These are phyloP conservation scores for Thalassia testudinum DNA, from an alignment of 116 monocot species.

Conservation along the genomic window DNA sequence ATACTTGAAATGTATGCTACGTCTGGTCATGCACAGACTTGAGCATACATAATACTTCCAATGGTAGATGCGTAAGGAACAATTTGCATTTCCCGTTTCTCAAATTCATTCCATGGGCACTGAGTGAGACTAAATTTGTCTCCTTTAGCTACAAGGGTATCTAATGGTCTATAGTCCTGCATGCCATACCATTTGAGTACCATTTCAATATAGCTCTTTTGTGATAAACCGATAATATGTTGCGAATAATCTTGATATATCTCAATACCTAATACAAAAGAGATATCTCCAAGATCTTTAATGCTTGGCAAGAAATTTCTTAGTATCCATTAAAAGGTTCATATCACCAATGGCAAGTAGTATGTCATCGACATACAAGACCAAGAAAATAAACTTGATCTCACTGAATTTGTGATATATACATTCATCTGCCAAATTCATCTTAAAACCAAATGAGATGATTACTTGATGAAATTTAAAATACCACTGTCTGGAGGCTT, in stretches of 20 bases:
- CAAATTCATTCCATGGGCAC: neutral
- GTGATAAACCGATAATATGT: neutral
- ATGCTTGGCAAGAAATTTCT: neutral
- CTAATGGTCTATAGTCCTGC: neutral
- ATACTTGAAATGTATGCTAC: conserved; percentile 1
- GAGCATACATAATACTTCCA: conserved; percentile 5
- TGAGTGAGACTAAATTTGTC: neutral
- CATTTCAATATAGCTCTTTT: conserved; percentile 6
- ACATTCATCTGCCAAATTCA: conserved; percentile 3
- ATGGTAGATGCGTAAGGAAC: conserved; percentile 2
- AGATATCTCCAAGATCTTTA: conserved; percentile 1
- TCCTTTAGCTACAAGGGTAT: neutral
- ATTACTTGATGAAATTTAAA: conserved; percentile 6
- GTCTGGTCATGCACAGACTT: conserved; percentile 1
- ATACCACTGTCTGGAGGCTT: conserved; percentile 4
- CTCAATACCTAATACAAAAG: neutral
- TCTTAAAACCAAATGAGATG: neutral
- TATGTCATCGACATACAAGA: conserved; percentile 4
- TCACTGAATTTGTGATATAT: conserved; percentile 3
- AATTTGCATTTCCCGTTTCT: neutral
- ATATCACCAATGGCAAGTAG: neutral
- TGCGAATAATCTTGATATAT: neutral
- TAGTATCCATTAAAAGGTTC: conserved; percentile 2
- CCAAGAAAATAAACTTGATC: conserved; percentile 3
- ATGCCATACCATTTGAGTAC: neutral